Base-by-base conservation (phyloP, 176 grass and related monocot genomes). In the Otatea glauca region DNA sequence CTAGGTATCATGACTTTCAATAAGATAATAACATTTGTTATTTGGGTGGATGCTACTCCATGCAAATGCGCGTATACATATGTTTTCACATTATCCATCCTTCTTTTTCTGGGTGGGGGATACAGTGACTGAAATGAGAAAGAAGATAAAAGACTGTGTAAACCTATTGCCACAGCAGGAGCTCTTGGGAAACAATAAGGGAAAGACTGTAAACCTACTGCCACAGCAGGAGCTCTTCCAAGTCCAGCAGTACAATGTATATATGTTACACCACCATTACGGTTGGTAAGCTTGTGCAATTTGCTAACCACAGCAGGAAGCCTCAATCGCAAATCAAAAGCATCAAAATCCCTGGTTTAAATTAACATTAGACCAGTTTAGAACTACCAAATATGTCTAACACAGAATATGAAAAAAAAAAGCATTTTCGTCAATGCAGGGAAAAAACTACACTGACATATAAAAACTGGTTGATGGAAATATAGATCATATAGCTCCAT, bases 221-320 rank as follows among this genome's bases (percentile, higher is more conserved):
- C 91, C 50, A 95, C 91, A 84, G 91, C 89, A 89, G 93, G 93
- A 72, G 93, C 93, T 84, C 96, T 93, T 92, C 96, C 96, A 88
- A 99, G 88, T 82, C 96, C 96, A 84, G 96, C 96, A 53, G 96
- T 99, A 56, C 96, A 99, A 88, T 99, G 96, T 89, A 99, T 90
- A 68, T 99, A 99, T 60, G 96, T 92, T 45, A 99, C 86, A 47
- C 96, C 93, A 76, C 93, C 91, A 67, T 96, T 99, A 39, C 6
- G 59, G 35, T 86, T 92, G 72, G 92, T 43, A 77, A 92, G 86
- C 86, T 96, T 92, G 88, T 94, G 79, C 84, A 99, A 55, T 94
- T 89, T 94, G 93, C 93, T 91, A 86, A 99, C 65, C 77, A 96
- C 96, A 78, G 86, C 86, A 84, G 96, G 96, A 90, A 99, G 93